Conservation (phyloP, 2,329 filamentous ascomycete species). For the Immersiporthe knoxdaviesiana region DNA sequence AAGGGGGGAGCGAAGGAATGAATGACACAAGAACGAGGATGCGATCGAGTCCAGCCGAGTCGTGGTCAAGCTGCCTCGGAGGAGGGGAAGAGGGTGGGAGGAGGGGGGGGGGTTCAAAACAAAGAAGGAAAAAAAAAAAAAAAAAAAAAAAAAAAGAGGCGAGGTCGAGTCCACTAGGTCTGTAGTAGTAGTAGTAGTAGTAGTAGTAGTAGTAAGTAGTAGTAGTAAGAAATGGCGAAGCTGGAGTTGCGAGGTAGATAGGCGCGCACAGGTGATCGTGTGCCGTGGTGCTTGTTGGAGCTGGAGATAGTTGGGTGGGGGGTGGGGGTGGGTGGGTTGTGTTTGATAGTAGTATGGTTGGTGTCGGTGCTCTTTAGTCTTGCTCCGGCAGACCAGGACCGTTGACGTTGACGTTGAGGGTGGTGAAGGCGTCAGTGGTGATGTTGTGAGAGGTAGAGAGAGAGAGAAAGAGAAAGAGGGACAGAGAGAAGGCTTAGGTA, state of each 20-base stretch:
- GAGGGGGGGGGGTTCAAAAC: too few relatives aligned
- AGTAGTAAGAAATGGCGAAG: background rate
- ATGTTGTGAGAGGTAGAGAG: background rate
- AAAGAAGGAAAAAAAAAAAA: background rate
- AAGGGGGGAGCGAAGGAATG: background rate
- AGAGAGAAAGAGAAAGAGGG: background rate
- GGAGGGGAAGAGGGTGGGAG: too few relatives aligned
- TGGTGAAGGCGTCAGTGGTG: background rate
- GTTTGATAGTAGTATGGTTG: background rate
- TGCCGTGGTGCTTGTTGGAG: background rate
- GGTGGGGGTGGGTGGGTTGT: background rate
- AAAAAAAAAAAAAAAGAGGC: background rate
- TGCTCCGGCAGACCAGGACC: background rate
- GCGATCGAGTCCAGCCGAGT: slow-evolving; percentile 14
- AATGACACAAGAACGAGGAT: slow-evolving; percentile 5
- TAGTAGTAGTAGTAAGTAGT: background rate
- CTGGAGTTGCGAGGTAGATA: slow-evolving; percentile 1
- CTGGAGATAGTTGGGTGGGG: background rate
- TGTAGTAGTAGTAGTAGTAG: background rate
- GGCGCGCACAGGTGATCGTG: slow-evolving; percentile 6
- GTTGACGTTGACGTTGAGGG: background rate
- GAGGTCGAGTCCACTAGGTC: background rate
- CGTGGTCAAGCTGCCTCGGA: background rate
- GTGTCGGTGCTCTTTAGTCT: slow-evolving; percentile 1
- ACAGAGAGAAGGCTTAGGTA: too few relatives aligned